These are phyloP conservation scores for Leucogyrophana mollusca DNA, from an alignment of 768 basidiomycete genomes.

Conservation along the genomic window DNA sequence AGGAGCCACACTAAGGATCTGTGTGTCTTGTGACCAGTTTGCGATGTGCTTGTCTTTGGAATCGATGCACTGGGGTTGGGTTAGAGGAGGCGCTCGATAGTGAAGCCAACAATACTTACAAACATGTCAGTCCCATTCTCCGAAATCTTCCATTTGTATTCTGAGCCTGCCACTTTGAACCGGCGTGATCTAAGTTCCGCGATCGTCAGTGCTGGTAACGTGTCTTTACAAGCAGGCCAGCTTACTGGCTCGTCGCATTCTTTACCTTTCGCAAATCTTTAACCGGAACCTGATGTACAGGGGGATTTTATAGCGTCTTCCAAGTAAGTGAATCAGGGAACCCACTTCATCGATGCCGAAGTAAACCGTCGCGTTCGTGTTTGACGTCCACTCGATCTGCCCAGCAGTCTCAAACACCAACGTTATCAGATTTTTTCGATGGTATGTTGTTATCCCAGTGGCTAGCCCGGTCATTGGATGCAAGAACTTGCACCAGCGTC, in stretches of 20 bases:
- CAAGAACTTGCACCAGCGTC: slow-evolving; percentile 34
- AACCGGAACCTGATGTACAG: slow-evolving; percentile 33
- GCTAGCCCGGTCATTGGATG: slow-evolving; percentile 44
- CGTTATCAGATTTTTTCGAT: slow-evolving; percentile 45
- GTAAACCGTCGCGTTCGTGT: slow-evolving; percentile 41
- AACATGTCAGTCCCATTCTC: slow-evolving; percentile 43
- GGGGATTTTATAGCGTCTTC: background rate
- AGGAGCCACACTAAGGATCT: slow-evolving; percentile 38
- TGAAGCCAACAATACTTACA: slow-evolving; percentile 31
- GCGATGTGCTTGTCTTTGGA: slow-evolving; percentile 47
- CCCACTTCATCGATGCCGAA: slow-evolving; percentile 50
- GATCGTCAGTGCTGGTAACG: background rate
- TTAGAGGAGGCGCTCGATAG: slow-evolving; percentile 2
- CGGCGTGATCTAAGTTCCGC: slow-evolving; percentile 43
- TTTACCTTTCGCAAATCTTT: slow-evolving; percentile 49
- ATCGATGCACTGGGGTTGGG: slow-evolving; percentile 42
- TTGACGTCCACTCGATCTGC: slow-evolving; percentile 50
- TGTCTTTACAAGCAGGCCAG: background rate
- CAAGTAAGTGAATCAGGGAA: background rate
- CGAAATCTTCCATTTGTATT: slow-evolving; percentile 58
- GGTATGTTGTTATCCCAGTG: slow-evolving; percentile 44
- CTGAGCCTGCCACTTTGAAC: slow-evolving; percentile 46
- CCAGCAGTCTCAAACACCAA: slow-evolving; percentile 51
- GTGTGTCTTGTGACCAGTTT: slow-evolving; percentile 40
- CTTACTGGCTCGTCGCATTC: slow-evolving; percentile 50